These are phyloP conservation scores for Asterochloris sp. DNA, from an alignment of 139 green algal genomes.

Conservation along the genomic window DNA sequence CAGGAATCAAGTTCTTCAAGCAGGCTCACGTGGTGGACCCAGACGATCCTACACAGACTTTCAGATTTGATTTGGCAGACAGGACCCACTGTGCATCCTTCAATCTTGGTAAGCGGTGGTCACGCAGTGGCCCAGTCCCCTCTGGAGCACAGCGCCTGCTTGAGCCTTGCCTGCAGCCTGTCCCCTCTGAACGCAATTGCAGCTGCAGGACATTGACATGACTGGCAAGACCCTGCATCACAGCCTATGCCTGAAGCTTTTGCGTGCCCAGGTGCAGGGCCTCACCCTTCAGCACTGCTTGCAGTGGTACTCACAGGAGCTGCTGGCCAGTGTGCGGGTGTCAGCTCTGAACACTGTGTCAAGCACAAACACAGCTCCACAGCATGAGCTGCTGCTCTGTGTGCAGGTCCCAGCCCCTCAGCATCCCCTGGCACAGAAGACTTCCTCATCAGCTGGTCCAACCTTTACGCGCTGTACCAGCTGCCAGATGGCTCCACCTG, in stretches of 20 bases:
- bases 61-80: slow-evolving; percentile 33
- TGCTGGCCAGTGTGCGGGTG: neutral
- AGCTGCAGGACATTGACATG: neutral
- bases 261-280: neutral
- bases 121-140: neutral
- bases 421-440: slow-evolving; percentile 23
- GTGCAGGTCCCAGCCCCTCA: slow-evolving; percentile 8
- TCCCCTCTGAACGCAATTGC: neutral
- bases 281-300: neutral
- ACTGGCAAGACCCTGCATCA: neutral
- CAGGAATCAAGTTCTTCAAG: slow-evolving; percentile 38
- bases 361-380: too few relatives aligned
- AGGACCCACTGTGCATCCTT: slow-evolving; percentile 37
- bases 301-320: neutral
- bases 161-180: neutral
- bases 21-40: slow-evolving; percentile 28
- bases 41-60: slow-evolving; percentile 29
- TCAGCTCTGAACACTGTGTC: neutral
- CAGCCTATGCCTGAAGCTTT: neutral
- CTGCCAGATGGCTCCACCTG: slow-evolving; percentile 43
- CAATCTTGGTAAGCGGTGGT: slow-evolving; percentile 27
- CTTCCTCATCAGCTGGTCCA: slow-evolving; percentile 39
- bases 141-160: neutral
- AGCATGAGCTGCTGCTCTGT: too few relatives aligned
- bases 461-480: slow-evolving; percentile 36